Conservation (phyloP, 2,329 filamentous ascomycete species). For the Verticillium nubilum region DNA sequence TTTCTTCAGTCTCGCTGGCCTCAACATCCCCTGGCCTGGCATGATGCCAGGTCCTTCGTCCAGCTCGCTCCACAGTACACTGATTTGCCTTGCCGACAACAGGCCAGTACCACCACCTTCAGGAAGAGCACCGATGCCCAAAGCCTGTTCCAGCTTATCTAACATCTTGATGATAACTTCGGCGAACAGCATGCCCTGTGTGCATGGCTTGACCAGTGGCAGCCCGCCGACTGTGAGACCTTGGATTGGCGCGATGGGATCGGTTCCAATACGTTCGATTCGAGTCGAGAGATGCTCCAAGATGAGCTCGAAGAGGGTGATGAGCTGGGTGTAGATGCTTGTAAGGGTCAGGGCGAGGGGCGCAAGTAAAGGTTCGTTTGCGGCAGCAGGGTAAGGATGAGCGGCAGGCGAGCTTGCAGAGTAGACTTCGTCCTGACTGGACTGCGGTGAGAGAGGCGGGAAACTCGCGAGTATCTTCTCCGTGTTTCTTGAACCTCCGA, state of each 20-base stretch:
- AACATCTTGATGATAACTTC: not conserved
- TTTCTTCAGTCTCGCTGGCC: not conserved
- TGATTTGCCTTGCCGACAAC: not conserved
- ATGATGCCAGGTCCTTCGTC: not conserved
- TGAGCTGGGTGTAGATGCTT: slow-evolving; percentile 3
- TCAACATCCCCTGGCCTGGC: not conserved
- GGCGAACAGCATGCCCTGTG: not conserved
- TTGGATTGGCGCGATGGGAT: not conserved
- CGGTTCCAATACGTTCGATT: not conserved
- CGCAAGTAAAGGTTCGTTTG: not conserved
- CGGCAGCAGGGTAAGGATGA: not conserved
- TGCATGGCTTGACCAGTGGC: not conserved
- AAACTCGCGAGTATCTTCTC: not conserved
- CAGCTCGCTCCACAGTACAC: not conserved
- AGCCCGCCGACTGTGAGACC: not conserved
- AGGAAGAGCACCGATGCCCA: not conserved
- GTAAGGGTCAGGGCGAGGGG: not conserved
- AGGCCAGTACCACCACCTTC: not conserved
- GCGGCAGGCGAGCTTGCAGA: not conserved
- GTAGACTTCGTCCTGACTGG: not conserved
- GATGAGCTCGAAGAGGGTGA: slow-evolving; percentile 14
- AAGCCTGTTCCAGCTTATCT: not conserved
- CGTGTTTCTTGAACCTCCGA: not conserved
- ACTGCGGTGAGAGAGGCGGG: not conserved
- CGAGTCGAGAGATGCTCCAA: not conserved